These are phyloP conservation scores for Mycena amicta DNA, from an alignment of 768 basidiomycete species.

Conservation along the genomic window DNA sequence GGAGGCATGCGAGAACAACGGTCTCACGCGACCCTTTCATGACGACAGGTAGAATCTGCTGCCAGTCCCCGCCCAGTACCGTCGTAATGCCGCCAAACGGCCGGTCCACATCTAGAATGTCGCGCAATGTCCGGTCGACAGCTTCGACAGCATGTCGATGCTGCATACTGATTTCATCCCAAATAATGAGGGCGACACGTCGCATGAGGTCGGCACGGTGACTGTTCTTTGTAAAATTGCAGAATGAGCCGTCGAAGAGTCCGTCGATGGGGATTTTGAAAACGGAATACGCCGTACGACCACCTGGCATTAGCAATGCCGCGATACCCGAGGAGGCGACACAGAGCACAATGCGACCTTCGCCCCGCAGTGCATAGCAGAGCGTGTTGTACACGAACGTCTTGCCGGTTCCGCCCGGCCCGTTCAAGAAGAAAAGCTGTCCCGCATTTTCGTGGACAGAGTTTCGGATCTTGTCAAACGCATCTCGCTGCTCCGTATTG, in stretches of 20 bases:
- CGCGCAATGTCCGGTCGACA: slow-evolving; percentile 33
- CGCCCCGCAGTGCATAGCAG: slow-evolving; percentile 25
- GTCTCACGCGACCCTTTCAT: slow-evolving; percentile 32
- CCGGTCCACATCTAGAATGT: slow-evolving; percentile 25
- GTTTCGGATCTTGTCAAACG: slow-evolving; percentile 30
- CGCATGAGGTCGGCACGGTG: slow-evolving; percentile 29
- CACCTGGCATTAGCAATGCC: slow-evolving; percentile 43
- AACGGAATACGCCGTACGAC: slow-evolving; percentile 47
- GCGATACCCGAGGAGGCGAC: slow-evolving; percentile 48
- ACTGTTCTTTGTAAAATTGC: slow-evolving; percentile 30
- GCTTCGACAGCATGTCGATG: slow-evolving; percentile 33
- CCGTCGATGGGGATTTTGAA: slow-evolving; percentile 47
- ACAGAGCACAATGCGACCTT: slow-evolving; percentile 18
- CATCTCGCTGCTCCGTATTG: slow-evolving; percentile 34
- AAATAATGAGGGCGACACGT: slow-evolving; percentile 33
- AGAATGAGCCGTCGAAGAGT: slow-evolving; percentile 19
- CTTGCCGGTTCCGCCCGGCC: slow-evolving; percentile 49
- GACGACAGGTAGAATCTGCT: slow-evolving; percentile 44
- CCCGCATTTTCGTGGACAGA: slow-evolving; percentile 26
- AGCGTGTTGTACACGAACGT: slow-evolving; percentile 46
- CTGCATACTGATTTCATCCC: slow-evolving; percentile 41
- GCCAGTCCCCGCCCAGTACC: slow-evolving; percentile 43
- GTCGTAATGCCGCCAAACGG: slow-evolving; percentile 41
- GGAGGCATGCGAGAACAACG: slow-evolving; percentile 37
- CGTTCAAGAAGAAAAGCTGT: slow-evolving; percentile 42